Conservation (phyloP, 2,329 filamentous ascomycete species). For the Diaporthe vexans region DNA sequence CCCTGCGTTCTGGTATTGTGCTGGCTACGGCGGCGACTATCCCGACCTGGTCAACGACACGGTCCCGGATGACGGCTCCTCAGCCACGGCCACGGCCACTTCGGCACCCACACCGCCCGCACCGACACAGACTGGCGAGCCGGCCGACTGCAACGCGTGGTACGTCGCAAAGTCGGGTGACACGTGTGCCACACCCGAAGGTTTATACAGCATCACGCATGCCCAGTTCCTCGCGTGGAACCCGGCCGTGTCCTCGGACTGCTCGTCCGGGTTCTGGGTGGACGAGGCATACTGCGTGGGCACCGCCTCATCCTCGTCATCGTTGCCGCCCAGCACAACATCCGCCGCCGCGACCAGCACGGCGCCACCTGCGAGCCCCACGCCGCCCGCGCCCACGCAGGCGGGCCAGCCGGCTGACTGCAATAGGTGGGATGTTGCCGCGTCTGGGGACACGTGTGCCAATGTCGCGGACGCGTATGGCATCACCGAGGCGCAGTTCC, state of each 20-base stretch:
- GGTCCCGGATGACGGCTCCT: no score
- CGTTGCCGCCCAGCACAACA: background rate
- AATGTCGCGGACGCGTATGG: background rate
- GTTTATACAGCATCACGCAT: background rate
- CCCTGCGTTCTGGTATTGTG: no score
- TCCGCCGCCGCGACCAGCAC: background rate
- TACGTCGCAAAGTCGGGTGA: background rate
- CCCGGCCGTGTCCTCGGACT: slow-evolving; percentile 40
- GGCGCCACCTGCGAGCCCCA: background rate
- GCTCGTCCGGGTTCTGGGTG: slow-evolving; percentile 38
- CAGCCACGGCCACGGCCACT: no score
- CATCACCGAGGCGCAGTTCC: slow-evolving; percentile 33
- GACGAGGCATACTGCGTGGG: slow-evolving; percentile 41
- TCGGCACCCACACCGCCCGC: background rate
- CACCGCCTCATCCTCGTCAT: background rate
- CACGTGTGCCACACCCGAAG: background rate
- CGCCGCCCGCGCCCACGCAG: background rate
- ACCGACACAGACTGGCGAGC: background rate
- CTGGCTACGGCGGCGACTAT: no score
- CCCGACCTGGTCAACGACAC: no score
- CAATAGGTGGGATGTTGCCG: slow-evolving; percentile 8
- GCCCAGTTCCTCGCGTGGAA: slow-evolving; percentile 37
- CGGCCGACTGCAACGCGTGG: slow-evolving; percentile 20
- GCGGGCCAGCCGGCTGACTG: background rate
- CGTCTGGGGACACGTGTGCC: background rate